Evolutionary conservation across 257 asterid species (phyloP), one percentile per base, ranked within the genome.

Genomic region (Anisodus tanguticus): DNA sequence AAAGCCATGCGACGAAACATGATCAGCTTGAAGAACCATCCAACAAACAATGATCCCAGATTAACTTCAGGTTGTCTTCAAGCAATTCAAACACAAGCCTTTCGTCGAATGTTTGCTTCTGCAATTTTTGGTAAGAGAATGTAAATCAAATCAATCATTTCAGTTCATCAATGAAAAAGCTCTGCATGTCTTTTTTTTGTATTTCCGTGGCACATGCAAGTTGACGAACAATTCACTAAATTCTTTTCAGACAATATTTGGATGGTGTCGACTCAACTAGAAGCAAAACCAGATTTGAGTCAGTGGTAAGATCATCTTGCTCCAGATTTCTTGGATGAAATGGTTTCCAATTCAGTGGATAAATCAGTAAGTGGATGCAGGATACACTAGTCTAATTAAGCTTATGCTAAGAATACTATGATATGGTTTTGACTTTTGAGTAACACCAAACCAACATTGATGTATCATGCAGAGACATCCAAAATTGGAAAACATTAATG

Each of bases 11-110:
- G 12, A 5, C 26, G 2, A 68, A 68, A 68, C 63, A 6, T 6
- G 45, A 22, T 86, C 85, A 81, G 79, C 80, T 37, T 22, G 51
- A 83, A 76, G 80, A 79, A 70, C 69, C 79, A 71, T 69, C 79
- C 66, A 70, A 62, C 47, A 90, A 59, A 39, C 83, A 86, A 85
- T 79, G 54, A 63, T 83, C 88, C 90, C 93, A 89, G 66, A 89
- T 88, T 79, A 90, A 60, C 84, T 86, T 87, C 80, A 91, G 60
- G 85, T 86, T 87, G 59, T 88, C 83, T 71, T 70, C 58, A 16
- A 90, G 90, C 89, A 82, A 87, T 81, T 88, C 85, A 47, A 37
- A 17, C 11, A 86, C 84, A 37, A 59, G 54, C 19, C 88, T 88
- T 3, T 76, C 82, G 6, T 90, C 51, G 13, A 19, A 37, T 26